Evolutionary conservation across 2,329 filamentous ascomycete species (phyloP).

Genomic region (Arthrobotrys pseudoclavata): DNA sequence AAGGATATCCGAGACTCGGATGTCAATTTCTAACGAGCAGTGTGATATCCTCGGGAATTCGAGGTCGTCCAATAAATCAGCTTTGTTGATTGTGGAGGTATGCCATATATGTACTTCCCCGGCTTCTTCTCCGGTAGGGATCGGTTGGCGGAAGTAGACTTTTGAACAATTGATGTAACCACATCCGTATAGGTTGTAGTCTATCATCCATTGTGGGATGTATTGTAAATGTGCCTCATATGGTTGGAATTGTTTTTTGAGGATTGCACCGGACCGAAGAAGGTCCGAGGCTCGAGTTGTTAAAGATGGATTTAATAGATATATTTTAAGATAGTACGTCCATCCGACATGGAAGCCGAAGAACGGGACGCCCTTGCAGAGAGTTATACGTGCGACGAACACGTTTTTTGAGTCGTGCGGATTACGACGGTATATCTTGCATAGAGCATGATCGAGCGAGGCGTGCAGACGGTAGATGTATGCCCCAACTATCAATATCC

Average conservation of each 20-base stretch:
- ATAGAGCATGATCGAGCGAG: constrained; percentile 90
- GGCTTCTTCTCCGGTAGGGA: constrained; percentile 78
- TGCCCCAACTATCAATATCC: constrained; percentile 72
- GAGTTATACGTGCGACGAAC: constrained; percentile 89
- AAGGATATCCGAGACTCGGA: constrained; percentile 87
- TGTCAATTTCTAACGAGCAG: constrained; percentile 89
- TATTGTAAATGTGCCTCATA: constrained; percentile 96
- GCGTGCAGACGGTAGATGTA: constrained; percentile 84
- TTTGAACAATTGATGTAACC: constrained; percentile 82
- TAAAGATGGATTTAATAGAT: constrained; percentile 86
- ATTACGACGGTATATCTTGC: constrained; percentile 85
- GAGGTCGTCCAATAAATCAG: constrained; percentile 74
- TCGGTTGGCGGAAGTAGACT: constrained; percentile 79
- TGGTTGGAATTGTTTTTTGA: constrained; percentile 87
- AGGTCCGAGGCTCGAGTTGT: constrained; percentile 91
- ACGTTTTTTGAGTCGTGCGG: constrained; percentile 75
- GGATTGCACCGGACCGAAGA: constrained; percentile 85
- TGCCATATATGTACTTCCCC: constrained; percentile 82
- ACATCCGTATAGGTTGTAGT: constrained; percentile 97
- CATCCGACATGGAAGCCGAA: constrained; percentile 97
- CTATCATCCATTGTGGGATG: constrained; percentile 95
- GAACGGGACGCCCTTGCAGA: constrained; percentile 94
- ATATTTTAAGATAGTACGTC: constrained; percentile 91
- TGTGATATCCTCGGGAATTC: constrained; percentile 83
- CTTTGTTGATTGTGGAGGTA: constrained; percentile 75